Base-by-base conservation (phyloP, 805 yeast species). In the Suhomyces xylopsoci region DNA sequence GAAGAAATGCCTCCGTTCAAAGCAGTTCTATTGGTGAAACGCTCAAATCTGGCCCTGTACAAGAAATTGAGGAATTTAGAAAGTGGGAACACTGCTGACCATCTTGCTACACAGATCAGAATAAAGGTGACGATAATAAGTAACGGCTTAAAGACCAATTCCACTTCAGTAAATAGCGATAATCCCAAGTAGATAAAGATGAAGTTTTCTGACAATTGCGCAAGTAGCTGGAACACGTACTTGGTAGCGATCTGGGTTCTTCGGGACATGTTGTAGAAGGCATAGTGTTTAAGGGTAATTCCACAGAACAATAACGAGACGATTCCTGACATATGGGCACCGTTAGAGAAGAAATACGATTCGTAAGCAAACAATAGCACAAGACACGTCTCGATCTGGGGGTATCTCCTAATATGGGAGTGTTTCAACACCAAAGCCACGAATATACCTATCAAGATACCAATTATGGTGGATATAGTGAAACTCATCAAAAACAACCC, bases 311-410 rank as follows among this genome's bases (percentile, higher is more conserved):
- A 73, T 58, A 94, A 77, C 1, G 97, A 91, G 6, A 93, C 98
- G 58, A 93, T 93, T 45, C 99, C 99, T 5, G 98, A 92, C 99
- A 94, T 94, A 68, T 96, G 99, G 62, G 98, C 96, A 48, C 99
- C 99, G 65, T 94, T 94, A 43, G 98, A 92, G 70, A 94, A 94
- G 76, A 94, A 94, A 70, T 94, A 94, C 0, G 97, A 90, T 62
- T 91, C 97, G 67, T 94, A 94, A 15, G 98, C 97, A 66, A 92
- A 85, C 59, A 94, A 73, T 45, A 94, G 73, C 26, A 94, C 96
- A 51, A 94, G 68, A 68, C 98, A 96, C 26, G 97, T 89, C 74
- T 94, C 99, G 62, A 94, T 90, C 67, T 91, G 96, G n/a, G 98
- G 98, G 67, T 88, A 90, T 61, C 98, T 78, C 72, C 98, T 80